phyloP scores from a whole-genome alignment of 805 yeast genomes.

The Clavispora phyllophila region DNA sequence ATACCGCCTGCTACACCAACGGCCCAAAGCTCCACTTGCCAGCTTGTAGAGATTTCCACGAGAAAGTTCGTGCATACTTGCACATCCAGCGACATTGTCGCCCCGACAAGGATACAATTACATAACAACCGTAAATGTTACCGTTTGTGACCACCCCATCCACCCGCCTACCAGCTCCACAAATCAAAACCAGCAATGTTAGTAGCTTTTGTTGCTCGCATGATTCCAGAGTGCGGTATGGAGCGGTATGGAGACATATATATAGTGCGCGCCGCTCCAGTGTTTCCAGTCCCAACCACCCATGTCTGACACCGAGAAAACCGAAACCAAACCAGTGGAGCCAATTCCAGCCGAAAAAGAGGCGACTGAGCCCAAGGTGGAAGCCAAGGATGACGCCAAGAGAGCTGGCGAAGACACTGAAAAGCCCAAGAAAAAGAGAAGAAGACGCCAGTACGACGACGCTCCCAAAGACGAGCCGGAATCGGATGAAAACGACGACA shows the following conservation, averaged over 20 bases:
- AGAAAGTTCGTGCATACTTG: too few species aligned
- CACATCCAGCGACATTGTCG: too few species aligned
- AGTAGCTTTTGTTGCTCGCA: too few species aligned
- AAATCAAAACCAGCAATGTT: too few species aligned
- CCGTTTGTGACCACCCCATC: too few species aligned
- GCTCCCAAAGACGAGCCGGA: slow-evolving; percentile 43
- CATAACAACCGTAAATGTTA: too few species aligned
- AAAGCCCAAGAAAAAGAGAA: slow-evolving; percentile 45
- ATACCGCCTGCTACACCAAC: too few species aligned
- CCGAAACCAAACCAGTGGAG: slow-evolving; percentile 1
- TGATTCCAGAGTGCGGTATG: too few species aligned
- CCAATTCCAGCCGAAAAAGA: neutral
- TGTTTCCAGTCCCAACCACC: neutral
- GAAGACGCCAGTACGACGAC: slow-evolving; percentile 55
- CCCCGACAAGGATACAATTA: too few species aligned
- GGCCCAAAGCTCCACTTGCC: too few species aligned
- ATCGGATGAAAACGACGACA: slow-evolving; percentile 41
- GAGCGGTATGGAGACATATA: neutral
- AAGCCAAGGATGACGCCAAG: slow-evolving; percentile 11
- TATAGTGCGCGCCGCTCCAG: neutral
- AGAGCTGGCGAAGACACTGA: slow-evolving; percentile 13
- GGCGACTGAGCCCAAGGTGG: slow-evolving; percentile 2
- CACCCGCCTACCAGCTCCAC: too few species aligned
- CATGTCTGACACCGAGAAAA: slow-evolving; percentile 4
- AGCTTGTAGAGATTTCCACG: too few species aligned